A percentile compares a stretch with the other conserved stretches of the same genome.
These are phyloP conservation scores for Saccharomycopsis hybrid DNA, from an alignment of 1,139 yeast species.

Conservation along the genomic window DNA sequence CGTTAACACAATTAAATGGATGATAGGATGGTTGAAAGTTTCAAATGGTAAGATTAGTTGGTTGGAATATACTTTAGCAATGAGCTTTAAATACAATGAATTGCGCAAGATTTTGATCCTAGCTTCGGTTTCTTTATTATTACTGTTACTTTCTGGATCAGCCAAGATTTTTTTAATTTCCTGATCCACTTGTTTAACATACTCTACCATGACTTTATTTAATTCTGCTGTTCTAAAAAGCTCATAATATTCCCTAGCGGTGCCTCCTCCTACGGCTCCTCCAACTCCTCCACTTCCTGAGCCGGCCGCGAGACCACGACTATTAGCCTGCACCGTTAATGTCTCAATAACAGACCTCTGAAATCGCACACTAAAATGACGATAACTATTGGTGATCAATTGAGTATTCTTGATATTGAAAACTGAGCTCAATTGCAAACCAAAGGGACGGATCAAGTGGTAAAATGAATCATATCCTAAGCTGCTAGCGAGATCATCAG, in stretches of 20 bases:
- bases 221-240: conserved; percentile 21
- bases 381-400: conserved; percentile 28
- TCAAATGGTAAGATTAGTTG: conserved; percentile 73
- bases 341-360: conserved; percentile 39
- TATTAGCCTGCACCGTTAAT: conserved; percentile 24
- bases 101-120: conserved; percentile 23
- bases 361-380: conserved; percentile 36
- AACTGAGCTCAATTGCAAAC: conserved; percentile 34
- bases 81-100: conserved; percentile 52
- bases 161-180: conserved; percentile 28
- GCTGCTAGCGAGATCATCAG: conserved; percentile 39
- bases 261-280: neutral
- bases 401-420: conserved; percentile 36
- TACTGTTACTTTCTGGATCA: conserved; percentile 14
- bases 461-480: conserved; percentile 32
- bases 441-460: conserved; percentile 37
- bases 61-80: conserved; percentile 56
- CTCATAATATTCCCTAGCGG: conserved; percentile 3
- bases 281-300: neutral
- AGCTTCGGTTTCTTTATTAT: conserved; percentile 30
- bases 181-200: conserved; percentile 30
- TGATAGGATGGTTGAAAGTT: conserved; percentile 83
- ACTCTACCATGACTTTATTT: conserved; percentile 30
- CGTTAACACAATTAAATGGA: conserved; percentile 60
- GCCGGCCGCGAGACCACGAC: neutral